These are phyloP conservation scores for Botryotinia convoluta DNA, from an alignment of 2,329 filamentous ascomycete species.

Conservation along the genomic window DNA sequence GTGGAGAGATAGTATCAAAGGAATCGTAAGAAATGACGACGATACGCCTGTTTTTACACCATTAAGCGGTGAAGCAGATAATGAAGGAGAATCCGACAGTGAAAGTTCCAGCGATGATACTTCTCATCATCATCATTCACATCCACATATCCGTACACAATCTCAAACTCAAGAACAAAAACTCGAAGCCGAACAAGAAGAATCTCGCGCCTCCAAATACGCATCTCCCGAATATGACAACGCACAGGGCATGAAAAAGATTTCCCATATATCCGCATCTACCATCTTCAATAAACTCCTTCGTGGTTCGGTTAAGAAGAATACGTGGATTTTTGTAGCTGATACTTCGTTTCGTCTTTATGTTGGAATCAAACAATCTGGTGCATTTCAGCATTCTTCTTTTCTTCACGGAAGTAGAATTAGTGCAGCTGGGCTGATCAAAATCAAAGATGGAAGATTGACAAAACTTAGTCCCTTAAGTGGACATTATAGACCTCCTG, in stretches of 20 bases:
- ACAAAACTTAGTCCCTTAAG: slow-evolving; percentile 66
- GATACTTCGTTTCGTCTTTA: slow-evolving; percentile 84
- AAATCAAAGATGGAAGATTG: slow-evolving; percentile 78
- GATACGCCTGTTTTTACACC: slow-evolving; percentile 52
- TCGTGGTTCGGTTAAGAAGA: slow-evolving; percentile 75
- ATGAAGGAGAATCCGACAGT: slow-evolving; percentile 1
- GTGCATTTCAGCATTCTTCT: slow-evolving; percentile 86
- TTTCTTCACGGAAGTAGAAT: slow-evolving; percentile 84
- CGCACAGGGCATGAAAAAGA: slow-evolving; percentile 57
- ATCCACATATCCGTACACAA: slow-evolving; percentile 22
- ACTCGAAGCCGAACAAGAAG: slow-evolving; percentile 47
- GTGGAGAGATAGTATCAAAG: slow-evolving; percentile 77
- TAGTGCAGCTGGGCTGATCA: slow-evolving; percentile 78
- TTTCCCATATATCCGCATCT: slow-evolving; percentile 66
- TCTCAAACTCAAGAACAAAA: slow-evolving; percentile 32
- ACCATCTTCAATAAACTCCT: slow-evolving; percentile 77
- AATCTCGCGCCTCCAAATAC: slow-evolving; percentile 62
- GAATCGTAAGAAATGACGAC: slow-evolving; percentile 63
- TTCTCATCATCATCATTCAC: slow-evolving; percentile 1
- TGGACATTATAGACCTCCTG: slow-evolving; percentile 81
- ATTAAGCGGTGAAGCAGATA: slow-evolving; percentile 31
- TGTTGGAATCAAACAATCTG: slow-evolving; percentile 84
- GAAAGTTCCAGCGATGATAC: neutral
- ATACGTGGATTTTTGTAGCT: slow-evolving; percentile 91
- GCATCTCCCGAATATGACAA: slow-evolving; percentile 61